Evolutionary conservation across 805 yeast species (phyloP), one percentile per base, ranked within the genome.

Genomic region (Saccharomycopsis fermentans): DNA sequence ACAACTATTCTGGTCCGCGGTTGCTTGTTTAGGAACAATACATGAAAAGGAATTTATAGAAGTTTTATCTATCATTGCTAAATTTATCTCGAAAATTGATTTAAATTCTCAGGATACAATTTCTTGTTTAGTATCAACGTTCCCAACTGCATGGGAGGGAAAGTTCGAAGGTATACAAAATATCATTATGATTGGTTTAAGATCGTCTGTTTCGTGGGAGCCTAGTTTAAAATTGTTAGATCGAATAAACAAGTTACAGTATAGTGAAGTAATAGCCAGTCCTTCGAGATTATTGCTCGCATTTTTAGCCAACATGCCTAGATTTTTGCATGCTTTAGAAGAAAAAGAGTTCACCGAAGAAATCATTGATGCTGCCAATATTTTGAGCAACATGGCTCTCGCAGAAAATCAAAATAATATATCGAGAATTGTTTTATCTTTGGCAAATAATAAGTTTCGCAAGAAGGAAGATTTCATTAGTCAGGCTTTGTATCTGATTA

Each of bases 101-200:
- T 73, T 90, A 55, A 90, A 87, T 63, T 83, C 96, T 0, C 87
- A 85, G 0, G 96, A 87, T 58, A 88, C 96, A 0, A 92, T 90
- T 1, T 82, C 86, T 26, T 84, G 95, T 69, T 76, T 91, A 60
- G 81, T 88, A 17, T 80, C 94, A 0, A 87, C 94, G 0, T 94
- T 91, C 68, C 99, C 99, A 0, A 83, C 94, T 0, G 86, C 87
- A 59, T 94, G 98, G 99, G 96, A 91, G 67, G 96, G 97, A 0
- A 80, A 83, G 58, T 94, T 90, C 69, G 92, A 86, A 66, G 98
- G 98, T 0, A 73, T 94, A 6, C 96, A 90, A 65, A 84, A 80
- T 52, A 77, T 86, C 19, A 82, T 91, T 0, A 74, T 90, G 79
- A 81, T 83, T 52, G 99, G 99, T 0, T 73, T 95, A 58, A 73